phyloP scores from a whole-genome alignment of 148 eudicot species.

The Nepenthes gracilis region DNA sequence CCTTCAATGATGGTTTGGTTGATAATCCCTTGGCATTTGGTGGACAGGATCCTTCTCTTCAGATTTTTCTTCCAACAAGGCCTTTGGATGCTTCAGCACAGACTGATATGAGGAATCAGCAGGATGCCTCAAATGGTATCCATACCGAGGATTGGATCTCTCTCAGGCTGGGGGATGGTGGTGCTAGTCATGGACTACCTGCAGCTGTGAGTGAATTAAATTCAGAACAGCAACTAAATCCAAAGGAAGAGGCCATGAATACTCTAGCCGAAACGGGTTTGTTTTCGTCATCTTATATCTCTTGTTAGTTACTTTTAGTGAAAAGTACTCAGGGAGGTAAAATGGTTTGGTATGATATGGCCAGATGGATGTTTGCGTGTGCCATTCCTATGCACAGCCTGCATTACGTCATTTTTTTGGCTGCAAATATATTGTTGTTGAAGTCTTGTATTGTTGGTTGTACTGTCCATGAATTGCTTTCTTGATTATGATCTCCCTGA shows the following conservation, averaged over 20 bases:
- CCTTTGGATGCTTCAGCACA: slow-evolving; percentile 45
- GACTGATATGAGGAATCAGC: slow-evolving; percentile 38
- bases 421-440: too few relatives aligned
- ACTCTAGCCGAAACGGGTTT: slow-evolving; percentile 63
- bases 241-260: slow-evolving; percentile 33
- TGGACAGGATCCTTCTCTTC: slow-evolving; percentile 66
- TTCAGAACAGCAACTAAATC: slow-evolving; percentile 31
- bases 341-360: too few relatives aligned
- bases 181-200: slow-evolving; percentile 26
- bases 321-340: too few relatives aligned
- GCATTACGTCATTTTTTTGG: too few relatives aligned
- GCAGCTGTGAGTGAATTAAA: slow-evolving; percentile 23
- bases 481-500: too few relatives aligned
- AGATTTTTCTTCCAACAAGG: slow-evolving; percentile 71
- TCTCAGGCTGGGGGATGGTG: slow-evolving; percentile 77
- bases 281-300: slow-evolving; percentile 5
- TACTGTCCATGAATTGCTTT: too few relatives aligned
- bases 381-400: too few relatives aligned
- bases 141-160: slow-evolving; percentile 86
- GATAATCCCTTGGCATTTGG: slow-evolving; percentile 56
- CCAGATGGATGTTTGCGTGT: too few relatives aligned
- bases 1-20: slow-evolving; percentile 18
- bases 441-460: too few relatives aligned
- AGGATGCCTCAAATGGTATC: slow-evolving; percentile 44
- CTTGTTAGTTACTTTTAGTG: too few relatives aligned